Base-by-base conservation (phyloP, 2,329 filamentous ascomycete species). In the Cladosporium velox region DNA sequence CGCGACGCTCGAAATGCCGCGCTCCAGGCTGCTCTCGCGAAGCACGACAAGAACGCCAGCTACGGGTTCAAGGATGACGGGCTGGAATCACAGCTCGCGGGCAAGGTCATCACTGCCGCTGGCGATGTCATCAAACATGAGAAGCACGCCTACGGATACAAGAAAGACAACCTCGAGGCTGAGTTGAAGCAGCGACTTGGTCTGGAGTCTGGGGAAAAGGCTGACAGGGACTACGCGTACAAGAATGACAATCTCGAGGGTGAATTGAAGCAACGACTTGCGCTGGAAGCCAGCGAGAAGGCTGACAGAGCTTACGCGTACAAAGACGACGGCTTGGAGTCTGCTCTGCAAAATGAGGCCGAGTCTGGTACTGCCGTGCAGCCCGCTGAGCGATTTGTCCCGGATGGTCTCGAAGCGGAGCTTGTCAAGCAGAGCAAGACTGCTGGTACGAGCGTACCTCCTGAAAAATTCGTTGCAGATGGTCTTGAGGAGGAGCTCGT, bases 11-110 rank as follows among this genome's bases (percentile, higher is more conserved):
- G 52, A 21, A 30, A 44, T 18, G 14, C 24, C 3, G 28, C 54
- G 58, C 67, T 73, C 28, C 70, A 69, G 30, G 68, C 70, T 14
- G 70, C 70, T 11, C 69, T 76, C 24, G 69, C 70, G 32, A 69
- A 71, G 57, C 68, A 73, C 62, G 74, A 75, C 21, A 66, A 67
- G 34, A 59, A 67, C 24, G 24, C 24, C 41, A 59, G 57, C 21
- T 73, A 73, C 38, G 35, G 51, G 5, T 70, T 69, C 62, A 66
- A 69, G 59, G 59, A 61, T 28, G 70, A 73, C 38, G 67, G 67
- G 24, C 67, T 73, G 8, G 70, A 71, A 47, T 66, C 68, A 14
- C 70, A 73, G 64, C 67, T 74, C 12, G 41, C 59, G 12, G 59
- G 49, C 5, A 63, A 63, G 6, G 21, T 41, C 15, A 51, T 28